Evolutionary conservation across 306 rosid species (phyloP), one percentile per base, ranked within the genome.

Genomic region (Fragaria ananassa): DNA sequence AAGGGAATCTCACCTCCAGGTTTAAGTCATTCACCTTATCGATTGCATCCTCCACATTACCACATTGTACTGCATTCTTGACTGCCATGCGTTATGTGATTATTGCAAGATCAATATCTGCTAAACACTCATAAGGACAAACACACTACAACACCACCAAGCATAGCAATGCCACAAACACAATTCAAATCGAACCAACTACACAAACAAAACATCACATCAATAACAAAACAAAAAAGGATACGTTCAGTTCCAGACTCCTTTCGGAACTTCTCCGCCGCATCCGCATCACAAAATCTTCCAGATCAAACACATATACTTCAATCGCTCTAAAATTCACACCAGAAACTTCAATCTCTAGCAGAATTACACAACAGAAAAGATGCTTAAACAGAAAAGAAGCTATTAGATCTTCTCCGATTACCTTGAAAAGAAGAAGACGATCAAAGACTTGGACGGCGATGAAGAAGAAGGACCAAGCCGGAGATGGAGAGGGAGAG

Each of bases 221-320:
- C 72, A 71, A 79, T 77, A n/a, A 69, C 17, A 50, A 34, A 68
- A 13, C 50, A 78, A 64, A 50, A 27, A 76, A 29, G 92, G 93
- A 92, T 92, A 95, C 97, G 96, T 77, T 92, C 96, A 31, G 97
- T 87, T 83, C 99, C 97, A 63, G 97, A 95, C 81, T 95, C 99
- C 87, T 74, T 82, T 54, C 84, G 88, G 72, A 95, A 95, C 75
- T 91, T 91, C 88, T 92, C 97, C 45, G 97, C 97, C 21, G 93
- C 99, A 60, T 92, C 99, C 35, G 91, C 97, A 50, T 83, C 31
- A 29, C 31, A 29, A 29, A 29, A 29, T 29, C 31, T 29, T 29
- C 31, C 31, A 2, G 31, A 29, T 29, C 31, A 29, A 29, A 29
- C 31, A 29, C 31, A 29, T 29, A 29, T 29, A 29, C 31, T 29